phyloP scores from a whole-genome alignment of 352 stramenopile species.

The Phytophthora citricola region DNA sequence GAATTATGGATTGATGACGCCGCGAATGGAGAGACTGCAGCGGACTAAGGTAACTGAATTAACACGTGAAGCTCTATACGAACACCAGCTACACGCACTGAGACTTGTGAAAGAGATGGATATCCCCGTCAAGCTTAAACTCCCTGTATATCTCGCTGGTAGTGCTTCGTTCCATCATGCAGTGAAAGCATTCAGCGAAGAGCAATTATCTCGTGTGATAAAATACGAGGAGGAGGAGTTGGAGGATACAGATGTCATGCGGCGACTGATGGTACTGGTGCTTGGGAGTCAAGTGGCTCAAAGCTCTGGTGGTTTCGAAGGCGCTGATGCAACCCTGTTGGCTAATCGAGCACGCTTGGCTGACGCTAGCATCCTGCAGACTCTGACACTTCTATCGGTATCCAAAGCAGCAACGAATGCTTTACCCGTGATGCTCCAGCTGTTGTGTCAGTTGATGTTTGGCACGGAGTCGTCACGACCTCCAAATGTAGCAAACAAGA shows the following conservation, averaged over 20 bases:
- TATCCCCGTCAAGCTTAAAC: conserved; percentile 43
- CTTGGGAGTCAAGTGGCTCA: conserved; percentile 71
- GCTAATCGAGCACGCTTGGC: conserved; percentile 57
- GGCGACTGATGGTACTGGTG: conserved; percentile 54
- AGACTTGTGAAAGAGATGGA: conserved; percentile 69
- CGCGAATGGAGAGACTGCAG: conserved; percentile 59
- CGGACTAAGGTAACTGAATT: conserved; percentile 52
- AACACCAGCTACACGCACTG: conserved; percentile 61
- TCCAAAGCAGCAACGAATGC: conserved; percentile 67
- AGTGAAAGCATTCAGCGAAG: conserved; percentile 73
- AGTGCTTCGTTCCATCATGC: conserved; percentile 70
- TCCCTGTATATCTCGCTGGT: conserved; percentile 62
- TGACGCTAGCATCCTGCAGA: conserved; percentile 68
- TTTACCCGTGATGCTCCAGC: conserved; percentile 68
- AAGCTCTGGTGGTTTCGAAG: conserved; percentile 42
- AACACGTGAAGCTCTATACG: conserved; percentile 59
- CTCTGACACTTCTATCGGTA: conserved; percentile 48
- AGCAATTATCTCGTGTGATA: conserved; percentile 63
- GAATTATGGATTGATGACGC: conserved; percentile 51
- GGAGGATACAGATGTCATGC: conserved; percentile 47
- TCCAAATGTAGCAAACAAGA: conserved; percentile 58
- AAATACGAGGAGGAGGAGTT: conserved; percentile 67
- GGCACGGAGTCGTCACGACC: conserved; percentile 55
- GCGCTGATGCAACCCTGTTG: conserved; percentile 46
- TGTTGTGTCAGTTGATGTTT: conserved; percentile 84